These are phyloP conservation scores for Erythrophleum fordii DNA, from an alignment of 306 rosid genomes.

Conservation along the genomic window DNA sequence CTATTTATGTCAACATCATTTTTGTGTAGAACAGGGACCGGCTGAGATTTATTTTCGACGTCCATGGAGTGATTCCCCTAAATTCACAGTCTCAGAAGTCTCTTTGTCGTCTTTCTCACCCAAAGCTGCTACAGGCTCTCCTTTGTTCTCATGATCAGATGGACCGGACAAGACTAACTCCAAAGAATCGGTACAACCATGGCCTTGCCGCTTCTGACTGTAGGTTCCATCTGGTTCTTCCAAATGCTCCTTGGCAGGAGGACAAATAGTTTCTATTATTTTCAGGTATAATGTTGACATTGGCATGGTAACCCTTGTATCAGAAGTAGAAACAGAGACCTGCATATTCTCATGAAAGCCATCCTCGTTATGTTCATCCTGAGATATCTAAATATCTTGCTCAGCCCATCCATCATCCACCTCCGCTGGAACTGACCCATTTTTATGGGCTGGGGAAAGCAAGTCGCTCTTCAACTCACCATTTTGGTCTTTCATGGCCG, in stretches of 20 bases:
- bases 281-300: slow-evolving; percentile 41
- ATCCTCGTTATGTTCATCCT: slow-evolving; percentile 53
- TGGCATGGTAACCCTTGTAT: slow-evolving; percentile 40
- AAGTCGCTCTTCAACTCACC: slow-evolving; percentile 72
- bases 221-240: slow-evolving; percentile 48
- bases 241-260: slow-evolving; percentile 46
- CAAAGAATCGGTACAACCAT: slow-evolving; percentile 23
- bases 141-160: slow-evolving; percentile 46
- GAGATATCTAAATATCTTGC: slow-evolving; percentile 57
- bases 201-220: slow-evolving; percentile 53
- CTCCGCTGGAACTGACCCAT: slow-evolving; percentile 54
- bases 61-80: slow-evolving; percentile 40
- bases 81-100: slow-evolving; percentile 46
- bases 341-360: slow-evolving; percentile 49
- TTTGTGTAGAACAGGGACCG: slow-evolving; percentile 25
- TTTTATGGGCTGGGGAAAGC: slow-evolving; percentile 71
- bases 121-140: slow-evolving; percentile 46
- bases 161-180: slow-evolving; percentile 43
- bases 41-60: slow-evolving; percentile 34
- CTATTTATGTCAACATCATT: slow-evolving; percentile 41
- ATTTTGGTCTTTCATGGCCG: slow-evolving; percentile 87
- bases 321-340: slow-evolving; percentile 48
- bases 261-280: slow-evolving; percentile 35
- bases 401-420: slow-evolving; percentile 60
- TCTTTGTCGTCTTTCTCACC: slow-evolving; percentile 46